Base-by-base conservation (phyloP, 2,329 filamentous ascomycete species). In the Pseudopithomyces chartarum region DNA sequence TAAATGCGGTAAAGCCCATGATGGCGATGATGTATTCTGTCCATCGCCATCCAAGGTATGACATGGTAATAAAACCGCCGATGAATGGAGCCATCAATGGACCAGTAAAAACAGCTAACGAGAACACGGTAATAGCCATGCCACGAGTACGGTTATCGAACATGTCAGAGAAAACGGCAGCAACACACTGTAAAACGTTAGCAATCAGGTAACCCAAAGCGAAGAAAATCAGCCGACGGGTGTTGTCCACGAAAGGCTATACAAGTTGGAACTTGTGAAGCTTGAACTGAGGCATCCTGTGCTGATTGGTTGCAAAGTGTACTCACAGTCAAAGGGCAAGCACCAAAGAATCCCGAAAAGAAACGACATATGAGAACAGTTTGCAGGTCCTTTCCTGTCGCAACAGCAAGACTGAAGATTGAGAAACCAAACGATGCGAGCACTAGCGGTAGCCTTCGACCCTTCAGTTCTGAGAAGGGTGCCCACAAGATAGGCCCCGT, bases 111-210 rank as follows among this genome's bases (percentile, higher is more conserved):
- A 80, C 82, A 3, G 79, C 81, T 65, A 81, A 79, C 32, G 78
- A 76, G 67, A 84, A 85, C 3, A 83, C 71, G 11, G 81, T 81
- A 47, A 84, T 80, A 3, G 72, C 72, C 59, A 77, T 73, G 17
- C 75, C 74, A 42, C 62, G 76, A 53, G 52, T 73, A 6, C 75
- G 73, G 57, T 83, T 82, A 44, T 67, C 62, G 61, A 82, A 84
- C 76, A 85, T 84, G 61, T 85, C 83, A 3, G 81, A 80, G 60
- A 85, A 86, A 4, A 86, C 79, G 2, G 82, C 82, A 2, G 81
- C 82, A 1, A 84, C 82, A 20, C 71, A 74, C 69, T 72, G 33
- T 15, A 13, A 32, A 6, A 6, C 17, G 23, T 62, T 55, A 61
- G 58, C 26, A 45, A 7, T 36, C 17, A 19, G 12, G 22, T 3